phyloP scores from a whole-genome alignment of 2,329 filamentous ascomycete genomes.

The Aspergillus neoniger region DNA sequence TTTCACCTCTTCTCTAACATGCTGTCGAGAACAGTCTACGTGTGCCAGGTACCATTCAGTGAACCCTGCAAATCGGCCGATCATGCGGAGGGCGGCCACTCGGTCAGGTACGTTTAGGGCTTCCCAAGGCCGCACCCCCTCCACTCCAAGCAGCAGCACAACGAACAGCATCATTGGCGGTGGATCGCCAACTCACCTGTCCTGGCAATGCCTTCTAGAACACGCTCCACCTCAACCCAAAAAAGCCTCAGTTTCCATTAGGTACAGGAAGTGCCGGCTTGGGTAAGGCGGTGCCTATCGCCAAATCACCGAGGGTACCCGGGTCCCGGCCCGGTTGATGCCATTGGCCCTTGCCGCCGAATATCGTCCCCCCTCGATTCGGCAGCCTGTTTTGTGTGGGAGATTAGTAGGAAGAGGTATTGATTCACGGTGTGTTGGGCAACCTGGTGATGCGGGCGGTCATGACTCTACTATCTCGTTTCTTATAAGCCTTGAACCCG shows the following conservation, averaged over 20 bases:
- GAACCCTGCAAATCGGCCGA: background rate
- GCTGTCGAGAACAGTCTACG: background rate
- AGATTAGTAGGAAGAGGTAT: background rate
- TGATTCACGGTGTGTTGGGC: slow-evolving; percentile 1
- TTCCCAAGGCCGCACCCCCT: background rate
- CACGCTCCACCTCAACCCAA: slow-evolving; percentile 10
- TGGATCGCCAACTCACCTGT: slow-evolving; percentile 4
- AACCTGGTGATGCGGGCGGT: slow-evolving; percentile 2
- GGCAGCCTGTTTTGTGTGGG: background rate
- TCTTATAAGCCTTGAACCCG: slow-evolving; percentile 1
- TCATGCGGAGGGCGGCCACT: background rate
- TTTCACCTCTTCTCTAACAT: background rate
- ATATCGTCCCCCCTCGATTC: slow-evolving; percentile 2
- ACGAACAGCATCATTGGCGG: background rate
- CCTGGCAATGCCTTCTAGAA: slow-evolving; percentile 15
- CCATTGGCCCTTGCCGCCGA: slow-evolving; percentile 20
- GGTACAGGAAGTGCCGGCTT: slow-evolving; percentile 8
- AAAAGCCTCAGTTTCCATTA: slow-evolving; percentile 18
- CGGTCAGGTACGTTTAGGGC: background rate
- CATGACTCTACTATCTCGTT: slow-evolving; percentile 1
- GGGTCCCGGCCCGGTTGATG: slow-evolving; percentile 20
- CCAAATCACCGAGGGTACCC: slow-evolving; percentile 18
- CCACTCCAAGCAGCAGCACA: background rate
- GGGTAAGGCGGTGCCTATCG: slow-evolving; percentile 15
- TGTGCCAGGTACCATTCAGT: background rate